Base-by-base conservation (phyloP, 257 asterid species). In the Solanum stenotomum region DNA sequence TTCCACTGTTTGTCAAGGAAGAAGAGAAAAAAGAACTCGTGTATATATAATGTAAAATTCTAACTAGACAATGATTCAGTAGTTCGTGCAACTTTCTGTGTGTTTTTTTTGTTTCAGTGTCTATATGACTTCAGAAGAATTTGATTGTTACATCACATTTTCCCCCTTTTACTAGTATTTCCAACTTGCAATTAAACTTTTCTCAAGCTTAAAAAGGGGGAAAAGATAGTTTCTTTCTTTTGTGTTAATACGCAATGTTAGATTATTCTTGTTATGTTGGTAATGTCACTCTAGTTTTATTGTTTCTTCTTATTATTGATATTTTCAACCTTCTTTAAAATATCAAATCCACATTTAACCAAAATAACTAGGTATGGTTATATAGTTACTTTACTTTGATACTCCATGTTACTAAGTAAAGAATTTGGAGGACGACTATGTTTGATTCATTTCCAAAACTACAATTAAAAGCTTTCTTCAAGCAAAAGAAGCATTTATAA, bases 1-100 rank as follows among this genome's bases (percentile, higher is more conserved):
- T 78, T 81, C 85, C 85, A 81, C 85, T 29, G 85, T 81, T 46
- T 81, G 68, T 81, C 68, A 81, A 81, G 85, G 85, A 86, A 86
- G 79, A 61, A 87, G 93, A 87, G 88, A 89, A 91, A 77, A 84
- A 89, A 90, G 89, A 92, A 87, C 88, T 42, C 89, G 78, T 94
- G 95, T 93, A 91, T 91, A 92, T 94, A 92, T 87, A 81, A 81
- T 81, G 85, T 81, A 81, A 81, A 81, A 81, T 86, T 90, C 92
- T 90, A 86, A 90, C 90, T 61, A 81, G 76, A 44, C 89, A 71
- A 38, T 91, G 74, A 78, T 85, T 56, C 70, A 83, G 82, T 85
- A 87, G 88, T 86, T 89, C 46, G 67, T 88, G 34, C 81, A 70
- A 35, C 81, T 37, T 79, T 78, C 42, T 35, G 14, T 31, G 52